Evolutionary conservation across 148 eudicot genomes (phyloP).

Genomic region (Drosera capensis): DNA sequence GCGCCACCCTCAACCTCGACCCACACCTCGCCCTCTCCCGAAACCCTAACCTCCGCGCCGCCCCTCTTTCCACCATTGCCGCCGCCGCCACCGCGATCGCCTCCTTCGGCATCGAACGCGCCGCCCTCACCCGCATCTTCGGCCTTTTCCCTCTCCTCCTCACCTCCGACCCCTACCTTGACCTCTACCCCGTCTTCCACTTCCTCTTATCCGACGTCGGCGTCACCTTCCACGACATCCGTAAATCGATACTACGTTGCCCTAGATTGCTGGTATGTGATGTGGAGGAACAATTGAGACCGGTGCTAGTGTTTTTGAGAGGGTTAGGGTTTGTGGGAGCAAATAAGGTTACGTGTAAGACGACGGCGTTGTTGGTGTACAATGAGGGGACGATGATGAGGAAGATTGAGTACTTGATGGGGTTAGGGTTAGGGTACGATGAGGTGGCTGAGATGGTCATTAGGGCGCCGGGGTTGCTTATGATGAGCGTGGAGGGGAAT

Average conservation of each 20-base stretch:
- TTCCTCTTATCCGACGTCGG: slow-evolving; percentile 46
- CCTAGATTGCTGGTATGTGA: slow-evolving; percentile 57
- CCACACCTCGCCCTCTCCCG: slow-evolving; percentile 46
- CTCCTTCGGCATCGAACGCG: slow-evolving; percentile 43
- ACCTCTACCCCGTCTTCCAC: slow-evolving; percentile 48
- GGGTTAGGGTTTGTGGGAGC: slow-evolving; percentile 43
- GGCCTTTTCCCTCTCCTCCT: slow-evolving; percentile 73
- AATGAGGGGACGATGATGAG: slow-evolving; percentile 31
- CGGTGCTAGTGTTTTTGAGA: slow-evolving; percentile 40
- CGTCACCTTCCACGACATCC: slow-evolving; percentile 30
- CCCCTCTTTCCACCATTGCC: slow-evolving; percentile 33
- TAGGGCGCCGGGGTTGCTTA: slow-evolving; percentile 72
- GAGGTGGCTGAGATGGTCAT: slow-evolving; percentile 54
- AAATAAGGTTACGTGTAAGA: slow-evolving; percentile 24
- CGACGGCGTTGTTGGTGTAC: slow-evolving; percentile 45
- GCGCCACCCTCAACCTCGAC: slow-evolving; percentile 50
- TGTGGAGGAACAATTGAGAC: slow-evolving; percentile 44
- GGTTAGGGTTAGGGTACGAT: slow-evolving; percentile 33
- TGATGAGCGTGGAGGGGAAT: slow-evolving; percentile 57
- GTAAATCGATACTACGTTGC: slow-evolving; percentile 40
- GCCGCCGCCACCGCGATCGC: slow-evolving; percentile 40
- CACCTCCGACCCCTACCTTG: slow-evolving; percentile 42
- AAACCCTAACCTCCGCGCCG: slow-evolving; percentile 64
- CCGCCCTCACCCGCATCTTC: slow-evolving; percentile 52
- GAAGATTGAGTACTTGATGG: slow-evolving; percentile 31